Evolutionary conservation across 2,329 filamentous ascomycete species (phyloP), one percentile per base, ranked within the genome.

Genomic region (Xylariaceae sp.): DNA sequence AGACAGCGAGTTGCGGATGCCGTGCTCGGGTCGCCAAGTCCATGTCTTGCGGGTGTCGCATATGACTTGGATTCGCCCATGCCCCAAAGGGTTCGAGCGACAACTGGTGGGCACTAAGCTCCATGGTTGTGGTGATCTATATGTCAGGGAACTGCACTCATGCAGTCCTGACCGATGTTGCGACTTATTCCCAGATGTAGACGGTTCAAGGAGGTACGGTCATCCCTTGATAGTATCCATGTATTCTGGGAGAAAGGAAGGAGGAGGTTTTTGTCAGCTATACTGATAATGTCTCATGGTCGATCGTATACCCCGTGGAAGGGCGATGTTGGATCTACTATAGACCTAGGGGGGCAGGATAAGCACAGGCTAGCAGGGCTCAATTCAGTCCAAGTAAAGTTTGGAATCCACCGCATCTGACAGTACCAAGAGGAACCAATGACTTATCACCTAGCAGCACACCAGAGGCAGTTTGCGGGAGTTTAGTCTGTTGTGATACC

Each of bases 11-110:
- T 29, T 53, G 56, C 4, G 56, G 60, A 45, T 64, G 58, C 28
- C 37, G 50, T 48, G 60, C 49, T 29, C 53, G 60, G 28, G 33
- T 58, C 26, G 52, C 51, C 7, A 62, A 19, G n/a, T 57, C 50
- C n/a, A 61, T 53, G 8, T 61, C 60, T 17, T 64, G 62, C 17
- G 56, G 33, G 39, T 24, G 55, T 21, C 54, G 59, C 26, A 46
- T 41, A 34, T 63, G 60, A 29, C 36, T 34, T n/a, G n/a, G n/a
- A n/a, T n/a, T n/a, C 23, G 48, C 40, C 58, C 61, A 63, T 24
- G 56, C 39, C 56, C 62, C 65, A 19, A 65, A 68, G 43, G 62
- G 55, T 21, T 63, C 62, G 45, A 56, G 46, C 31, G 53, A 56
- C 45, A 58, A 50, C 53, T 63, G 65, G 45, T 60, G 64, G 28